Evolutionary conservation across 2,329 filamentous ascomycete genomes (phyloP).

Genomic region (Fusarium hostae): DNA sequence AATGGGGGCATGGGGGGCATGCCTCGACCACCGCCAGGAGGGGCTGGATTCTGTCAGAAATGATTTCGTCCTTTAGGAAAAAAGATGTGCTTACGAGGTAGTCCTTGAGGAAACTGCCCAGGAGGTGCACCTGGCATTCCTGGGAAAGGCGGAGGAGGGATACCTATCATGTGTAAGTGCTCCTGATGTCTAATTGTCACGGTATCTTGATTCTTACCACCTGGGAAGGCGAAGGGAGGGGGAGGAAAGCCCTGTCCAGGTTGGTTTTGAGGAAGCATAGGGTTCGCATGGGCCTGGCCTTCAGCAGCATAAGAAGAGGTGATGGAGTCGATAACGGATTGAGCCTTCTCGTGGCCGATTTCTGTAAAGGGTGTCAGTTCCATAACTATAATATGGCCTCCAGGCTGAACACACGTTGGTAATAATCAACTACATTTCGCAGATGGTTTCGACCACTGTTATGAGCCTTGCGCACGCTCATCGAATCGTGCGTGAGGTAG

Average conservation of each 20-base stretch:
- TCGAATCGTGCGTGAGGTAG: conserved; percentile 99
- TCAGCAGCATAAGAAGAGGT: conserved; percentile 95
- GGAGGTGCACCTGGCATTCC: conserved; percentile 58
- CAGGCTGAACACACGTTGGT: conserved; percentile 75
- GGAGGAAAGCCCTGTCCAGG: conserved; percentile 64
- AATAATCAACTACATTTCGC: conserved; percentile 98
- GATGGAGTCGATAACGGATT: conserved; percentile 98
- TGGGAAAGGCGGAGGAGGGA: conserved; percentile 71
- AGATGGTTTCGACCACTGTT: conserved; percentile 97
- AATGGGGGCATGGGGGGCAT: conserved; percentile 59
- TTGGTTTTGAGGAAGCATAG: conserved; percentile 79
- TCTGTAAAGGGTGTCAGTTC: conserved; percentile 62
- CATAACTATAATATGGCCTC: not conserved
- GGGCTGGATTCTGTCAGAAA: conserved; percentile 48
- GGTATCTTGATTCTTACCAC: conserved; percentile 53
- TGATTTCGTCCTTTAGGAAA: not conserved
- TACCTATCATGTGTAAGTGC: conserved; percentile 52
- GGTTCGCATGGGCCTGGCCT: conserved; percentile 87
- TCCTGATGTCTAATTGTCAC: conserved; percentile 18
- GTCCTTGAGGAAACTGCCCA: conserved; percentile 53
- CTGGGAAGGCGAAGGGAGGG: conserved; percentile 72
- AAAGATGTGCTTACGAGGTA: conserved; percentile 62
- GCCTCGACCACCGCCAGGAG: conserved; percentile 64
- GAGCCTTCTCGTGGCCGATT: conserved; percentile 98
- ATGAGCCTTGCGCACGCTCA: conserved; percentile 99